These are phyloP conservation scores for Nemophila menziesii DNA, from an alignment of 257 asterid species.

Conservation along the genomic window DNA sequence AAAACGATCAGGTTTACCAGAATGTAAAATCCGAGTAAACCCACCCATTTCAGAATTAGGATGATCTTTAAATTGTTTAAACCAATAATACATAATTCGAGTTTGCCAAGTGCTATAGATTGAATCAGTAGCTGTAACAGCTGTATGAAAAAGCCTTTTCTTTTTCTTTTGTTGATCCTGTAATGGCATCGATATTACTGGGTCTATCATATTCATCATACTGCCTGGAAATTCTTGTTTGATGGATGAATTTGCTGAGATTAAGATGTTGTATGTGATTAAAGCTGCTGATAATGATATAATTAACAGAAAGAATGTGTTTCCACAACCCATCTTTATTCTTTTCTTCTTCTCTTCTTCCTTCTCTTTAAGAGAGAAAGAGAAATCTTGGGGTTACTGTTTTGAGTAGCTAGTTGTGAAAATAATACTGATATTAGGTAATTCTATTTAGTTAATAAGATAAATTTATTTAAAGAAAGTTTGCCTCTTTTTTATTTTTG, in stretches of 20 bases:
- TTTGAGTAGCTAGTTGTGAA: too few species aligned
- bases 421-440: too few species aligned
- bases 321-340: conserved; percentile 1
- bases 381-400: too few species aligned
- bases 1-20: conserved; percentile 3
- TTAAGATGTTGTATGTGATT: conserved; percentile 66
- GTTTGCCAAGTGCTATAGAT: conserved; percentile 6
- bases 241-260: conserved; percentile 62
- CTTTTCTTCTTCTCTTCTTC: neutral
- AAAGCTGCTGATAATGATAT: conserved; percentile 53
- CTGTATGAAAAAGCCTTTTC: conserved; percentile 34
- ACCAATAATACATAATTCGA: conserved; percentile 10
- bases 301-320: conserved; percentile 10
- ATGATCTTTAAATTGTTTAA: conserved; percentile 1
- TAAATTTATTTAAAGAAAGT: too few species aligned
- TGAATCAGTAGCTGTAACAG: conserved; percentile 5
- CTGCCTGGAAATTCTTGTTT: conserved; percentile 50
- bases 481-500: too few species aligned
- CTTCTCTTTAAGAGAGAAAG: neutral
- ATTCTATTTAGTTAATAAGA: too few species aligned
- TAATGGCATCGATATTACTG: conserved; percentile 54
- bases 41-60: conserved; percentile 8
- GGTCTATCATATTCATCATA: conserved; percentile 19
- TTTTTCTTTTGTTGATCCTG: conserved; percentile 12
- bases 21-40: conserved; percentile 7